These are phyloP conservation scores for Solanum tarijense DNA, from an alignment of 257 asterid genomes.

Conservation along the genomic window DNA sequence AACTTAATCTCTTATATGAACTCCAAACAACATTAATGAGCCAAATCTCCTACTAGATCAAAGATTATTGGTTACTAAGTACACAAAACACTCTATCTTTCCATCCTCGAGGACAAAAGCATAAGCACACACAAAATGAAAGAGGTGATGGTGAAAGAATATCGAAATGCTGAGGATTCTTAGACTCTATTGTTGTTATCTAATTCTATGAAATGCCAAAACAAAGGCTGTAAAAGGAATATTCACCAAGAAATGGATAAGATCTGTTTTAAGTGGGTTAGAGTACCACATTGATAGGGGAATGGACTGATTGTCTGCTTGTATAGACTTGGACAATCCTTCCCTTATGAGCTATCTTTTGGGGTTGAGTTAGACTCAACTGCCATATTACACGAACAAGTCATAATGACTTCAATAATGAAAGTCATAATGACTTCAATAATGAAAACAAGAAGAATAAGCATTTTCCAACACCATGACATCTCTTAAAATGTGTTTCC, in stretches of 20 bases:
- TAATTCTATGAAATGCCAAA: background rate
- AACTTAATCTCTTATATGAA: background rate
- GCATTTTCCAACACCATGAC: background rate
- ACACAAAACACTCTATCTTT: background rate
- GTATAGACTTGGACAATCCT: background rate
- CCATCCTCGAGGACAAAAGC: background rate
- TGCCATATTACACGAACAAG: background rate
- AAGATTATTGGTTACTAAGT: background rate
- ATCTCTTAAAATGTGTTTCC: background rate
- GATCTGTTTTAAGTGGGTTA: background rate
- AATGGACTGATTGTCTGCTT: background rate
- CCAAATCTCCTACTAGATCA: background rate
- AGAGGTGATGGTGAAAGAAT: background rate
- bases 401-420: background rate
- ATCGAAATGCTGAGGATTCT: background rate
- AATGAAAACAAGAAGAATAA: background rate
- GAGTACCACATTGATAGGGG: background rate
- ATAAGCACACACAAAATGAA: background rate
- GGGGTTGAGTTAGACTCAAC: background rate
- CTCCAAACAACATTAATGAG: background rate
- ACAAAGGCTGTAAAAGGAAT: background rate
- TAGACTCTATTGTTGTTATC: background rate
- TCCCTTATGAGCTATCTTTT: background rate
- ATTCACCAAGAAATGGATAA: background rate
- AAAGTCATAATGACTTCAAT: background rate